These are phyloP conservation scores for Candida maris DNA, from an alignment of 805 yeast species.

Conservation along the genomic window DNA sequence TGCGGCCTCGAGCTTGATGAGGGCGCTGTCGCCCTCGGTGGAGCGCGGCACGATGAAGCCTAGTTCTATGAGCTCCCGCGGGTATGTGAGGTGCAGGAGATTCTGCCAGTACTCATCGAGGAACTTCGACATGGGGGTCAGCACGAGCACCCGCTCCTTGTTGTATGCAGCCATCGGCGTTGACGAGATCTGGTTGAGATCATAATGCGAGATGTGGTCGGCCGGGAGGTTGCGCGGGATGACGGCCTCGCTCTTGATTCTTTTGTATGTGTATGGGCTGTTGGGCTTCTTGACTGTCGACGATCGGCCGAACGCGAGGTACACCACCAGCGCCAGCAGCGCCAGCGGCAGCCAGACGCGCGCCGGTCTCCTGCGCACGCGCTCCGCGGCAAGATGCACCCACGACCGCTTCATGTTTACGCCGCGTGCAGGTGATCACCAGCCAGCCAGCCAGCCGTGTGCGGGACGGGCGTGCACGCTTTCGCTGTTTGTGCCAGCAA, in stretches of 20 bases:
- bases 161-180: constrained; percentile 69
- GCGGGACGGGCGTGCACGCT: too few relatives aligned
- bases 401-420: neutral
- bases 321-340: constrained; percentile 38
- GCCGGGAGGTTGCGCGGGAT: constrained; percentile 61
- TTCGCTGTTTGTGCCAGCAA: too few relatives aligned
- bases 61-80: constrained; percentile 77
- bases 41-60: constrained; percentile 91
- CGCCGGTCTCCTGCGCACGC: constrained; percentile 57
- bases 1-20: constrained; percentile 68
- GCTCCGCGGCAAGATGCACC: neutral
- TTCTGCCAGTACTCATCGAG: constrained; percentile 87
- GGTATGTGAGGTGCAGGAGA: constrained; percentile 69
- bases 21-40: constrained; percentile 74
- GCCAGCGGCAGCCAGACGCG: constrained; percentile 45
- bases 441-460: too few relatives aligned
- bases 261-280: constrained; percentile 38
- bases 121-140: constrained; percentile 89
- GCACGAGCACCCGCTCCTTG: constrained; percentile 76
- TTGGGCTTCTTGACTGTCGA: constrained; percentile 20
- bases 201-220: constrained; percentile 78
- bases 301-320: constrained; percentile 38
- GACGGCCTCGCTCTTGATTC: constrained; percentile 39
- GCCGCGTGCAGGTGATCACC: neutral
- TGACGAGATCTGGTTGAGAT: constrained; percentile 73